Base-by-base conservation (phyloP, 305 asterid species). In the Salvia sclarea region DNA sequence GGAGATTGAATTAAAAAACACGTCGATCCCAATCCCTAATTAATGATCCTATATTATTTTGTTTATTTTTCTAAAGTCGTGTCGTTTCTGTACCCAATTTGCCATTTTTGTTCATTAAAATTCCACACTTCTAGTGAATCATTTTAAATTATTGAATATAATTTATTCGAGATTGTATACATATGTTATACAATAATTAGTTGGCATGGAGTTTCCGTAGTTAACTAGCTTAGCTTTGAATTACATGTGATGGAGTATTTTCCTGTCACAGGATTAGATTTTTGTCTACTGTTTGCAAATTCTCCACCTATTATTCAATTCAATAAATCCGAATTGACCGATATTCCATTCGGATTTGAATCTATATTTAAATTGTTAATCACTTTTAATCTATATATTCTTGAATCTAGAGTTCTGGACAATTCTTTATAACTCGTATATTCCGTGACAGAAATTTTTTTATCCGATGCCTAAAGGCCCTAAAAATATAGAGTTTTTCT, bases 321-420 rank as follows among this genome's bases (percentile, higher is more conserved):
- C 13, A 5, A 48, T 17, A 49, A 25, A 25, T 25, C 4, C 31
- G 31, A 4, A 25, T 25, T 25, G 31, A 25, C 31, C 31, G 2
- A 25, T 25, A 25, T 25, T 25, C 31, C 6, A 35, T 35, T 11
- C 24, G 28, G 40, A 37, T 50, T 50, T 33, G 33, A 31, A 31
- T 31, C 22, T 10, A 11, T 9, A 17, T 35, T 35, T 35, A 18
- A 49, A 28, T 18, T 65, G 17, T 11, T 45, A 31, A 3, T 5
- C 0, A 17, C 11, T 64, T 4, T 44, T 18, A 35, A 33, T 12
- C 12, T n/a, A 48, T 6, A 18, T 31, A 10, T 17, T 64, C n/a
- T 17, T 64, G 48, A 31, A 64, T 64, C 69, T 49, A 18, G 59
- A 64, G n/a, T n/a, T n/a, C n/a, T n/a, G n/a, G n/a, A n/a, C n/a